These are phyloP conservation scores for Cytospora piceicola DNA, from an alignment of 2,329 filamentous ascomycete species.

Conservation along the genomic window DNA sequence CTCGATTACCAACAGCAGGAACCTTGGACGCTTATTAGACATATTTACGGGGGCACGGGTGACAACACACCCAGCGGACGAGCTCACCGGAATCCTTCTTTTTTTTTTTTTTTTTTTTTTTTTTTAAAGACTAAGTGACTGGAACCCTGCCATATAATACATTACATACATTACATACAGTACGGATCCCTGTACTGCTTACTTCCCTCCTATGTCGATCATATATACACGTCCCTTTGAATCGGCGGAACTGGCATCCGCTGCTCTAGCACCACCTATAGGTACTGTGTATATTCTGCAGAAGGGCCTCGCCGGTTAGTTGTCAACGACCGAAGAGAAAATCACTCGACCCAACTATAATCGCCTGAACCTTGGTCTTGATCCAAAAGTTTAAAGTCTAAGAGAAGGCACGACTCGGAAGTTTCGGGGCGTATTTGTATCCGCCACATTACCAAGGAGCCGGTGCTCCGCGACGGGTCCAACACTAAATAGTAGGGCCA, in stretches of 20 bases:
- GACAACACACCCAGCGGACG: background rate
- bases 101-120: background rate
- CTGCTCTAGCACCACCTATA: no score
- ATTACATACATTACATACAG: no score
- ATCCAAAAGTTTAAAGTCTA: background rate
- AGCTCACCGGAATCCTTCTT: no score
- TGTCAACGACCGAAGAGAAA: no score
- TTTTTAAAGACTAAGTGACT: background rate
- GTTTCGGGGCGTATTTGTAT: background rate
- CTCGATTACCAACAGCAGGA: background rate
- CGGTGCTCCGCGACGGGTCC: background rate
- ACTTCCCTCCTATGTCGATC: no score
- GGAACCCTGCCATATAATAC: background rate
- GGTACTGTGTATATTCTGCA: no score
- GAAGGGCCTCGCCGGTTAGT: background rate
- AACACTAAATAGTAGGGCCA: constrained; percentile 9
- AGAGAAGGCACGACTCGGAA: background rate
- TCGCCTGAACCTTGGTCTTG: background rate
- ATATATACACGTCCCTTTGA: background rate
- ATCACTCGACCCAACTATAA: no score
- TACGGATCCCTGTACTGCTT: no score
- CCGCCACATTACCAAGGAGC: background rate
- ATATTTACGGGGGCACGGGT: background rate
- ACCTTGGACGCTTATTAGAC: background rate
- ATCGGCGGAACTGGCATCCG: background rate